These are phyloP conservation scores for Vaccinium darrowii DNA, from an alignment of 148 eudicot species.

Conservation along the genomic window DNA sequence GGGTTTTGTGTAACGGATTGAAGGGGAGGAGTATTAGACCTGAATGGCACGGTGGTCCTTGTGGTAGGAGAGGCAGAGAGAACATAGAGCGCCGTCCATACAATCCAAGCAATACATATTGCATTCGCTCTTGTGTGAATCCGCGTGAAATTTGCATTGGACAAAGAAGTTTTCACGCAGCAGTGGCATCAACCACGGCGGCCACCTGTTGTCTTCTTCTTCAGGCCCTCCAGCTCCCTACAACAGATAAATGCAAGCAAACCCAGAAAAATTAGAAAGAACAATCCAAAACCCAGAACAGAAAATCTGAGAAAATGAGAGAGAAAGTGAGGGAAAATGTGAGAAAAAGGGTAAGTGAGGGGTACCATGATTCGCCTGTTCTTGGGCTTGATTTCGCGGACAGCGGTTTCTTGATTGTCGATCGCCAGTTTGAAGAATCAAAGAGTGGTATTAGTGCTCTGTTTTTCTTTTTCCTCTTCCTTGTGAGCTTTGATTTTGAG, in stretches of 20 bases:
- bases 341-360: neutral
- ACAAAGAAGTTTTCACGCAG: conserved; percentile 61
- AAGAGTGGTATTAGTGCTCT: conserved; percentile 7
- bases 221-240: conserved; percentile 70
- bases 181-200: conserved; percentile 75
- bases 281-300: neutral
- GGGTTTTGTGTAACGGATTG: too few species aligned
- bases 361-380: conserved; percentile 70
- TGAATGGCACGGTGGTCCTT: conserved; percentile 75
- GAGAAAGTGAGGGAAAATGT: neutral
- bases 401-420: conserved; percentile 58
- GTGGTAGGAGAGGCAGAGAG: conserved; percentile 67
- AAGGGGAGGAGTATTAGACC: conserved; percentile 31
- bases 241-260: neutral
- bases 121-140: conserved; percentile 86
- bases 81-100: conserved; percentile 69
- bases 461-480: conserved; percentile 3
- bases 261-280: neutral
- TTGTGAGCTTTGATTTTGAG: neutral
- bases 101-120: conserved; percentile 93
- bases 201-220: conserved; percentile 79
- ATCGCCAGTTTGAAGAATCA: conserved; percentile 70
- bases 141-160: conserved; percentile 69
- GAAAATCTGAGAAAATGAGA: neutral
- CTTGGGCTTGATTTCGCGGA: conserved; percentile 77